Percentiles rank a stretch among this genome's conserved stretches.
Evolutionary conservation across 352 stramenopile species (phyloP).

Genomic region (Pythium phragmitis): DNA sequence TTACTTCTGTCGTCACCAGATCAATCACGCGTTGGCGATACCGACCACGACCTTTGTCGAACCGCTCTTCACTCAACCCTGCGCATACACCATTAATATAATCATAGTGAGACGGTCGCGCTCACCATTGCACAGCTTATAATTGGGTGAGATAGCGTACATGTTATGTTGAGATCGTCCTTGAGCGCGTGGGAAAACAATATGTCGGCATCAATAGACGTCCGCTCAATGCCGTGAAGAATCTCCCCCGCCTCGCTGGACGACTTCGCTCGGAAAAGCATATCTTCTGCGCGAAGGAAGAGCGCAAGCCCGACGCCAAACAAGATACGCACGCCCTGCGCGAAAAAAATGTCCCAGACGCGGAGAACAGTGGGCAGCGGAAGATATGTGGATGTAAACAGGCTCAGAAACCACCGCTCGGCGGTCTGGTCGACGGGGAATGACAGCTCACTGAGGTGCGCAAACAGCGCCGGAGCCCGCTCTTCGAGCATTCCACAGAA

Average conservation of each 20-base stretch:
- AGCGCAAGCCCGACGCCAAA: slow-evolving; percentile 69
- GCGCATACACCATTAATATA: background rate
- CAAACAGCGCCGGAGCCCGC: slow-evolving; percentile 46
- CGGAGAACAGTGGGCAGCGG: slow-evolving; percentile 75
- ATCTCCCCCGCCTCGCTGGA: slow-evolving; percentile 48
- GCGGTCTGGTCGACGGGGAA: slow-evolving; percentile 58
- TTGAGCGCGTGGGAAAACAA: slow-evolving; percentile 78
- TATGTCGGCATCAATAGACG: slow-evolving; percentile 66
- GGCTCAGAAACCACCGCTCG: slow-evolving; percentile 73
- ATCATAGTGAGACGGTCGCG: background rate
- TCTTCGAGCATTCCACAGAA: slow-evolving; percentile 58
- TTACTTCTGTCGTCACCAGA: slow-evolving; percentile 48
- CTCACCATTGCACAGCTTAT: background rate
- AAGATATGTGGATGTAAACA: slow-evolving; percentile 69
- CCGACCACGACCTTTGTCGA: slow-evolving; percentile 51
- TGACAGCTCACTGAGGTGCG: slow-evolving; percentile 47
- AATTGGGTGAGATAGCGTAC: slow-evolving; percentile 30
- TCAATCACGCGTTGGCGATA: slow-evolving; percentile 63
- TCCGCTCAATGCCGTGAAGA: slow-evolving; percentile 50
- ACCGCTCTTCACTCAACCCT: slow-evolving; percentile 69
- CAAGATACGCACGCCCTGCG: slow-evolving; percentile 63
- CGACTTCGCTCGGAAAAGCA: slow-evolving; percentile 61
- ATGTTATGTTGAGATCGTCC: slow-evolving; percentile 77
- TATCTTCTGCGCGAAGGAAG: slow-evolving; percentile 67
- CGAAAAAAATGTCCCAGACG: slow-evolving; percentile 82